Evolutionary conservation across 805 yeast species (phyloP), one percentile per base, ranked within the genome.

Genomic region (Starmerella vitae): DNA sequence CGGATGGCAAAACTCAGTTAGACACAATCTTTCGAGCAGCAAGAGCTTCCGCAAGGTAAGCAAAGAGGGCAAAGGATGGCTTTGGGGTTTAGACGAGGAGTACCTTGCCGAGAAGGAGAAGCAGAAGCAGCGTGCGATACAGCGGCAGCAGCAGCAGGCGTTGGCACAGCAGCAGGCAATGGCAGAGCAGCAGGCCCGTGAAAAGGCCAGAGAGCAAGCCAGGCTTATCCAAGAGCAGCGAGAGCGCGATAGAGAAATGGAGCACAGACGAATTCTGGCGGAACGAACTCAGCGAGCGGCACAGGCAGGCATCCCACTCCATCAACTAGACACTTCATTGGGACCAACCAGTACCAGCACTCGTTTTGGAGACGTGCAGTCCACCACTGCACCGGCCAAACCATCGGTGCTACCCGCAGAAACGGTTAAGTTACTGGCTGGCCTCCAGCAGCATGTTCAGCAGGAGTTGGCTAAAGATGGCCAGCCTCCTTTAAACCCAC

Each of bases 1-100:
- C 58, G 97, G 97, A 3, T 91, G 98, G 98, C 98, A 91, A 62
- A 78, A 82, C 54, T 75, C 93, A 0, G 93, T 91, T 15, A 71
- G 93, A 37, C 98, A 91, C 61, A 86, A 85, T 52, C 65, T 91
- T 29, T 78, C 88, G 18, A 66, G 84, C 48, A 85, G 85, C 60
- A 84, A 83, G 60, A 76, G 88, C 5, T 91, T 88, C 63, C 68
- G 73, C 38, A 80, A 80, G 53, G 77, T 80, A 13, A 74, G 84
- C 28, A 78, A 79, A 44, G 91, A 81, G 50, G 91, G 93, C n/a
- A 80, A 80, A 57, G 94, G 94, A 41, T 86, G 94, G 93, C 62
- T 82, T 22, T 88, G 94, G 93, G 88, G 88, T 3, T 64, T 91
- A 29, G 94, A 91, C 61, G 93, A 84, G 44, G 78, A 74, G 43